Conservation (phyloP, 148 eudicot genomes). For the Persicaria tinctoria region DNA sequence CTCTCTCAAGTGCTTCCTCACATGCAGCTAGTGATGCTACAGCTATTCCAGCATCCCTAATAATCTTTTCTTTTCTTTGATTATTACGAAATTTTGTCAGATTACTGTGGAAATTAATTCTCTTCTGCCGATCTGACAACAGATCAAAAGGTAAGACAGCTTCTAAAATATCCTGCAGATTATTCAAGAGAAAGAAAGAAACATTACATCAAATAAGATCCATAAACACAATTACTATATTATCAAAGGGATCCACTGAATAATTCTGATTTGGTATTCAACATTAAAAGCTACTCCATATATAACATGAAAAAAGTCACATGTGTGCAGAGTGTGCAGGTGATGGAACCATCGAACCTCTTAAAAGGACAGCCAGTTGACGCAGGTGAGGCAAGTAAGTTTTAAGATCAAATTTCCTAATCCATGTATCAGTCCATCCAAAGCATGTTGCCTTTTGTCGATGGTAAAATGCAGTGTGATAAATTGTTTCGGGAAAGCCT, state of each 20-base stretch:
- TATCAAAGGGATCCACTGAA: background rate
- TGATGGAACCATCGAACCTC: background rate
- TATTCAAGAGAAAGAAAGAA: conserved; percentile 13
- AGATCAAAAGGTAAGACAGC: conserved; percentile 92
- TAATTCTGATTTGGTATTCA: background rate
- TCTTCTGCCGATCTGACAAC: conserved; percentile 65
- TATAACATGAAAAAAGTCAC: background rate
- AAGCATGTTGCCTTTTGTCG: background rate
- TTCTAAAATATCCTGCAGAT: conserved; percentile 75
- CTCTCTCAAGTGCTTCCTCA: conserved; percentile 88
- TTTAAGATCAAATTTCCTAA: background rate
- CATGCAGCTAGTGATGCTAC: conserved; percentile 68
- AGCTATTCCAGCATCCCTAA: conserved; percentile 86
- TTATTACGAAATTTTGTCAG: conserved; percentile 30
- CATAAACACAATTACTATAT: background rate
- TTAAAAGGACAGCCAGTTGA: background rate
- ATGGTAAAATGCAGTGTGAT: background rate
- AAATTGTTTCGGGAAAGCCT: background rate
- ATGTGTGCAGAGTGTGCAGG: background rate
- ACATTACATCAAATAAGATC: conserved; percentile 5
- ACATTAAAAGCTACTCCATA: background rate
- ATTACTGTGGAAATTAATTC: conserved; percentile 45
- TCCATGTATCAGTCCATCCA: background rate
- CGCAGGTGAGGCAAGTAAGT: background rate
- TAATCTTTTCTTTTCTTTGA: conserved; percentile 56